Conservation (phyloP, 768 basidiomycete genomes). For the Megacollybia marginata region DNA sequence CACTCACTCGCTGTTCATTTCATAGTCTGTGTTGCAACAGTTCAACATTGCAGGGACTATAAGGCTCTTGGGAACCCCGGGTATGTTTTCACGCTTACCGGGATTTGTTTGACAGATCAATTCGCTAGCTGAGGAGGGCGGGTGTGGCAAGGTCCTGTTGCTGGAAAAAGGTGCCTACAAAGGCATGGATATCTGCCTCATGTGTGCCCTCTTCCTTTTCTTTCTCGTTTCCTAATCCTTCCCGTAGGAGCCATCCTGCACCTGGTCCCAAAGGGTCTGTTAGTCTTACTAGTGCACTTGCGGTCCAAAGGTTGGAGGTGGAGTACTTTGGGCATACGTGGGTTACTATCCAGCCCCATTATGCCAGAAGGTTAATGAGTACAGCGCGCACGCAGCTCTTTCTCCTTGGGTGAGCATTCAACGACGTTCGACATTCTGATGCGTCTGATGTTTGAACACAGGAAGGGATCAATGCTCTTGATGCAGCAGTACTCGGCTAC, state of each 20-base stretch:
- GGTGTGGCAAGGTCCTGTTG: constrained; percentile 64
- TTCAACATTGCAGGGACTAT: constrained; percentile 63
- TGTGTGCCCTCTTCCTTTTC: constrained; percentile 31
- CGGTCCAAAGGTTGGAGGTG: constrained; percentile 49
- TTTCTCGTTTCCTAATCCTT: neutral
- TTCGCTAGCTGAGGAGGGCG: constrained; percentile 68
- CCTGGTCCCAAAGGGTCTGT: constrained; percentile 67
- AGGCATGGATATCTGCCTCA: constrained; percentile 71
- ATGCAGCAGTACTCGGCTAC: constrained; percentile 84
- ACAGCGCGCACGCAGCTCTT: constrained; percentile 63
- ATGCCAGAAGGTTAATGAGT: neutral
- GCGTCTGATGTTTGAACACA: too few species aligned
- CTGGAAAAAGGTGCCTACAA: constrained; percentile 67
- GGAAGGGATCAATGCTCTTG: constrained; percentile 70
- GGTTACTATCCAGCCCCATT: constrained; percentile 7
- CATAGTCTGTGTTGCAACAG: constrained; percentile 37
- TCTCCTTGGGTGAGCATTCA: constrained; percentile 55
- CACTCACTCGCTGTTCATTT: too few species aligned
- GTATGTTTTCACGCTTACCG: constrained; percentile 25
- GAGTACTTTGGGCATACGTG: constrained; percentile 75
- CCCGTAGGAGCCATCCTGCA: constrained; percentile 69
- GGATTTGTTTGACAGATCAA: neutral
- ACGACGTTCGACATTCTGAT: too few species aligned
- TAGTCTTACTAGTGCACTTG: constrained; percentile 57
- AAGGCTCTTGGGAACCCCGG: constrained; percentile 71